phyloP scores from a whole-genome alignment of 352 stramenopile genomes.

The Phytophthora nicotianae region DNA sequence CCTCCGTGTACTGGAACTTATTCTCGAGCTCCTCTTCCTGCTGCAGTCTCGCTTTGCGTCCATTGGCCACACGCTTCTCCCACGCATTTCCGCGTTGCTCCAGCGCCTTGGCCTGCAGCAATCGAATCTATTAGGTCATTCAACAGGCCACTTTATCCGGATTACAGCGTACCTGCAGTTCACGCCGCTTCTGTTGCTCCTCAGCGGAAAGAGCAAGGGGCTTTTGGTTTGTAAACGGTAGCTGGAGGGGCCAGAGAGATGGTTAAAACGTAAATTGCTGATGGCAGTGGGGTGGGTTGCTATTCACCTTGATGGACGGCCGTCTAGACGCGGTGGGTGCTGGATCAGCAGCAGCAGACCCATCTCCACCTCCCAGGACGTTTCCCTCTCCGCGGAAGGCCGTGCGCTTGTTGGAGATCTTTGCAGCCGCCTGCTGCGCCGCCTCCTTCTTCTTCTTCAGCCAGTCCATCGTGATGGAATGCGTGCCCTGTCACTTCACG shows the following conservation, averaged over 20 bases:
- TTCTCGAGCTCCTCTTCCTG: conserved; percentile 56
- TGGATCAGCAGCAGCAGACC: not conserved
- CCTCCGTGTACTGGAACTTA: conserved; percentile 41
- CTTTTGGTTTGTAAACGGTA: conserved; percentile 47
- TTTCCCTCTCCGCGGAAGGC: conserved; percentile 72
- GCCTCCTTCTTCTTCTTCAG: conserved; percentile 87
- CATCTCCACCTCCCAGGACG: conserved; percentile 45
- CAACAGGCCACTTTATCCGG: not conserved
- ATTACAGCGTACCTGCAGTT: conserved; percentile 54
- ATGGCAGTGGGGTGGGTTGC: not conserved
- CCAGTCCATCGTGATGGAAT: conserved; percentile 63
- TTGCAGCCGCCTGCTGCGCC: conserved; percentile 69
- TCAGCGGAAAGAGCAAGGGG: conserved; percentile 52
- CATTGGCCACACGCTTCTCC: conserved; percentile 71
- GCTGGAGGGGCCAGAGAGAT: conserved; percentile 16
- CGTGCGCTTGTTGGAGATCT: conserved; percentile 77
- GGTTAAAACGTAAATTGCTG: not conserved
- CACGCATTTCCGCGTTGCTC: conserved; percentile 65
- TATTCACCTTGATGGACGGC: conserved; percentile 36
- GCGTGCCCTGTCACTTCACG: conserved; percentile 1
- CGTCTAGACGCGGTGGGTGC: conserved; percentile 16
- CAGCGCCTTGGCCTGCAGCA: conserved; percentile 52
- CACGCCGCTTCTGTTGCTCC: conserved; percentile 57
- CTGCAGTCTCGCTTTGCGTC: conserved; percentile 52
- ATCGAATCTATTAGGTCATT: not conserved